These are phyloP conservation scores for Talaromyces adpressus DNA, from an alignment of 495 filamentous ascomycete genomes.

Conservation along the genomic window DNA sequence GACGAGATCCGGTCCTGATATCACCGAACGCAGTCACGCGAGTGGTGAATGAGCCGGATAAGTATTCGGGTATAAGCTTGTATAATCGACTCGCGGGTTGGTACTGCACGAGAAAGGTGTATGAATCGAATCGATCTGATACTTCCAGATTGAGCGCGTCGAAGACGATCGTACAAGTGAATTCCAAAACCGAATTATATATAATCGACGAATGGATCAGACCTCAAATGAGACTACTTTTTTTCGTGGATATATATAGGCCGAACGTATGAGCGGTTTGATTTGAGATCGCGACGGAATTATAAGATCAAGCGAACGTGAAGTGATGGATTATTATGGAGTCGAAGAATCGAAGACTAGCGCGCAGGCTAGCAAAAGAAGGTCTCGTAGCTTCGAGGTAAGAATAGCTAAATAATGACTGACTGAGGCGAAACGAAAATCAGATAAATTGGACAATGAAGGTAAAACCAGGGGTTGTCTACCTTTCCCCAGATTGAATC, in stretches of 20 bases:
- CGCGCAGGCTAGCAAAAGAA: not conserved
- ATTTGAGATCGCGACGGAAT: not conserved
- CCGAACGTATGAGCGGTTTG: not conserved
- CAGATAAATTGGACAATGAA: not conserved
- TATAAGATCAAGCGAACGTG: not conserved
- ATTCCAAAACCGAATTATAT: not conserved
- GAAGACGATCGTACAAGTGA: not conserved
- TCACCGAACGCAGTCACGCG: constrained; percentile 11
- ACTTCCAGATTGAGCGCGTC: not conserved
- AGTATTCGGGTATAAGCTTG: not conserved
- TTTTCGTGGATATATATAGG: not conserved
- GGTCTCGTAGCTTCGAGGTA: not conserved
- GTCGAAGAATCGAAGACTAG: not conserved
- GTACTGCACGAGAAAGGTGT: not conserved
- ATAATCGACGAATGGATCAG: not conserved
- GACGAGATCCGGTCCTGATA: constrained; percentile 8
- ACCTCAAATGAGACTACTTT: not conserved
- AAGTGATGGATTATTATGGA: not conserved
- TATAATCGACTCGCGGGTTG: not conserved
- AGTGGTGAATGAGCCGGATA: not conserved
- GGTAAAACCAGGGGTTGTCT: not conserved
- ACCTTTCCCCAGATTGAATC: constrained; percentile 1
- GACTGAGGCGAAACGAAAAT: not conserved
- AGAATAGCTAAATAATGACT: not conserved
- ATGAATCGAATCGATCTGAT: not conserved